Percentiles rank a stretch among this genome's conserved stretches.
Evolutionary conservation across 805 yeast genomes (phyloP).

Genomic region (Phaffomyces antillensis): DNA sequence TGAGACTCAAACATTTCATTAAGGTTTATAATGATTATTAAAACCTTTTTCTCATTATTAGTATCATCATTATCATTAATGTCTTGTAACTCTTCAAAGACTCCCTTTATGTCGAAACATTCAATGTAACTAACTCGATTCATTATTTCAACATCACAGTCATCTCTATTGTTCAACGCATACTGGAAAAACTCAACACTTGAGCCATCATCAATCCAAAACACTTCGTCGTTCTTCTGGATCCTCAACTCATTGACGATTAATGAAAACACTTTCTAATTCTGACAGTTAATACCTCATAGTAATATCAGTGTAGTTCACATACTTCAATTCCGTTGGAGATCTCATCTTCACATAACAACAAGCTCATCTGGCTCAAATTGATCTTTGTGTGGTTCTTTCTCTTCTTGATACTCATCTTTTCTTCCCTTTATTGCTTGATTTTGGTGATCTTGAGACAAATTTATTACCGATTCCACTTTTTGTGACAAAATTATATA

Average conservation of each 20-base stretch:
- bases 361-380: background rate
- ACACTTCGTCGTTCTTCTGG: background rate
- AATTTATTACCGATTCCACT: too few relatives aligned
- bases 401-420: background rate
- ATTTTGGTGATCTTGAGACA: too few relatives aligned
- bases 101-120: background rate
- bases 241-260: background rate
- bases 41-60: too few relatives aligned
- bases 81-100: background rate
- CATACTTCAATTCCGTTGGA: background rate
- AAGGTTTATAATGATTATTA: background rate
- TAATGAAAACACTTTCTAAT: background rate
- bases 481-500: too few relatives aligned
- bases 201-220: conserved; percentile 4
- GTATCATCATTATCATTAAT: background rate
- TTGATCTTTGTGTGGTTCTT: background rate
- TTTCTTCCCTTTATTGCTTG: too few relatives aligned
- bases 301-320: background rate
- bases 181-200: background rate
- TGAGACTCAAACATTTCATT: conserved; percentile 1
- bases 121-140: background rate
- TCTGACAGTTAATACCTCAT: too few relatives aligned
- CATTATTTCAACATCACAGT: background rate
- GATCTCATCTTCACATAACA: background rate
- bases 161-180: background rate